phyloP scores from a whole-genome alignment of 306 rosid species.

The Casuarina cunninghamiana region DNA sequence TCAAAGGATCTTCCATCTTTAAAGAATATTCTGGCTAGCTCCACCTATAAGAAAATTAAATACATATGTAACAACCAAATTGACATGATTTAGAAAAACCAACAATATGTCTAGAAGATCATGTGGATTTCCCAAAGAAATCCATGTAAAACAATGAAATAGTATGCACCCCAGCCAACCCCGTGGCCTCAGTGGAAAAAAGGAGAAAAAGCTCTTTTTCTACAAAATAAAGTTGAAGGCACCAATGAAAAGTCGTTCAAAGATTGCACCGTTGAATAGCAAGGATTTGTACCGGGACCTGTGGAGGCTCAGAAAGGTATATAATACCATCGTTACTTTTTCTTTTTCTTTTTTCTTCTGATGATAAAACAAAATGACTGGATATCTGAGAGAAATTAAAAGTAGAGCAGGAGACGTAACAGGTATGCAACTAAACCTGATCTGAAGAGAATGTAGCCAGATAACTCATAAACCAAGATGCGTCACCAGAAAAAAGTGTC shows the following conservation, averaged over 20 bases:
- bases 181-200: too few relatives aligned
- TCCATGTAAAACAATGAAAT: too few relatives aligned
- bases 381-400: too few relatives aligned
- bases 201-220: too few relatives aligned
- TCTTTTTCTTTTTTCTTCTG: too few relatives aligned
- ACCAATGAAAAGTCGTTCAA: background rate
- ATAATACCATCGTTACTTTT: too few relatives aligned
- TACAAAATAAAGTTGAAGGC: too few relatives aligned
- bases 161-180: too few relatives aligned
- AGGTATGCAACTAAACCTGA: background rate
- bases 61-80: conserved; percentile 10
- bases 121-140: background rate
- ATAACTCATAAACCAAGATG: background rate
- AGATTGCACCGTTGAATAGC: background rate
- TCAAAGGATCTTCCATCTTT: conserved; percentile 81
- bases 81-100: background rate
- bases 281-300: background rate
- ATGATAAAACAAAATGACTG: too few relatives aligned
- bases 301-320: background rate
- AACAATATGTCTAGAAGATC: background rate
- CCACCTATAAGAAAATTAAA: conserved; percentile 58
- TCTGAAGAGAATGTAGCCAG: background rate
- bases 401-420: too few relatives aligned
- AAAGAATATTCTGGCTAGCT: conserved; percentile 72
- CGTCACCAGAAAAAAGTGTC: background rate